Conservation (phyloP, 1,139 yeast species). For the Taphrina flavorubra region DNA sequence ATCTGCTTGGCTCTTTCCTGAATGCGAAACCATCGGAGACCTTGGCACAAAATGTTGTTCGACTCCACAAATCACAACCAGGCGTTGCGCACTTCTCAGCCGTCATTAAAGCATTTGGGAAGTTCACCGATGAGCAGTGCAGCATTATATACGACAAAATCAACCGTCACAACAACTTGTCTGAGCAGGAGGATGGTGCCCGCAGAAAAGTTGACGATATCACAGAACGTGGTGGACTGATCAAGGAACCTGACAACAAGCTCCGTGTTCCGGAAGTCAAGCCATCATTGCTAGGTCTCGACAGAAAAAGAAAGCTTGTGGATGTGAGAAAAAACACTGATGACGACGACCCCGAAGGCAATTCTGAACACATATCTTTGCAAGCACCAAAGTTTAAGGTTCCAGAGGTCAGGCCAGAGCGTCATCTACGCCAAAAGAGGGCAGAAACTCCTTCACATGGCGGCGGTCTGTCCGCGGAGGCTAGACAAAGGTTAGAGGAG, state of each 20-base stretch:
- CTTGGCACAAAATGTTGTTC: conserved; percentile 41
- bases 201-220: not conserved
- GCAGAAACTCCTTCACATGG: conserved; percentile 46
- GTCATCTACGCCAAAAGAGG: conserved; percentile 42
- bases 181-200: not conserved
- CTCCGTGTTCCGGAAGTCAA: conserved; percentile 13
- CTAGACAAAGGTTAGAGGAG: conserved; percentile 43
- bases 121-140: conserved; percentile 30
- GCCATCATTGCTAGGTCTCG: conserved; percentile 22
- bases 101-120: conserved; percentile 42
- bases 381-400: conserved; percentile 34
- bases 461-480: conserved; percentile 45
- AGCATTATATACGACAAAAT: conserved; percentile 3
- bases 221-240: conserved; percentile 27
- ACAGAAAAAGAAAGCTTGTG: conserved; percentile 26
- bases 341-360: not conserved
- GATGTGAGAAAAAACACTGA: not conserved
- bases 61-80: conserved; percentile 37
- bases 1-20: conserved; percentile 24
- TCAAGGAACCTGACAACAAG: conserved; percentile 17
- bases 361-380: conserved; percentile 21
- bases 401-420: conserved; percentile 17
- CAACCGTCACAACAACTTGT: not conserved
- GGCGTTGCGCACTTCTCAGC: conserved; percentile 33
- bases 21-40: conserved; percentile 31